Evolutionary conservation across 2,329 filamentous ascomycete species (phyloP).

Genomic region (Pestalotiopsis fici): DNA sequence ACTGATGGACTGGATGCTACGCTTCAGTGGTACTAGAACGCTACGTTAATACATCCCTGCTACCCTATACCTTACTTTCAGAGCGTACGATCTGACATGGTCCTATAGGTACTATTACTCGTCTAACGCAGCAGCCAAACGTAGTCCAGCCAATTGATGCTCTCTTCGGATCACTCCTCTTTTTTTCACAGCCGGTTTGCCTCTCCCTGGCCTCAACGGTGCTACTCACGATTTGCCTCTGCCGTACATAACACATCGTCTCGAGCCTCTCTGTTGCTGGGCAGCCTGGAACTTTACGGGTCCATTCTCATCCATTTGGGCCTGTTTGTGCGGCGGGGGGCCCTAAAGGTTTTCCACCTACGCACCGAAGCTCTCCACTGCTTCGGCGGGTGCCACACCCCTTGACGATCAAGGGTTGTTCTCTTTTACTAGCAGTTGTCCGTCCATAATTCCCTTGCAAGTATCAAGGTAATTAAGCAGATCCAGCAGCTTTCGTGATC

Average conservation of each 20-base stretch:
- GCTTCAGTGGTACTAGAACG: background rate
- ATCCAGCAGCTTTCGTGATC: background rate
- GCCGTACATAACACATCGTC: background rate
- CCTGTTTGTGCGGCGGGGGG: background rate
- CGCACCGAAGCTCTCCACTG: slow-evolving; percentile 3
- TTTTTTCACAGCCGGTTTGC: background rate
- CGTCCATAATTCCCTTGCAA: background rate
- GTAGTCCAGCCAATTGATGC: background rate
- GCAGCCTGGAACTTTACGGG: background rate
- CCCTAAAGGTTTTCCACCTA: background rate
- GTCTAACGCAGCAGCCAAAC: background rate
- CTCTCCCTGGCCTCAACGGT: background rate
- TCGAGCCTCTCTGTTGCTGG: background rate
- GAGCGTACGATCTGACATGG: background rate
- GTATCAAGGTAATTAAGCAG: background rate
- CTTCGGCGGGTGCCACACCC: background rate
- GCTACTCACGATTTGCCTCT: background rate
- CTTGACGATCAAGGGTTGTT: background rate
- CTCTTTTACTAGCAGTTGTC: background rate
- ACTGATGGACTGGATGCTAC: background rate
- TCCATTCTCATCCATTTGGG: background rate
- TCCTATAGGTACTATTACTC: background rate
- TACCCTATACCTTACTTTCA: background rate
- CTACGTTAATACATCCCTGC: background rate
- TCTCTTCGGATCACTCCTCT: background rate